Conservation (phyloP, 2,329 filamentous ascomycete genomes). For the Cercospora citrullina region DNA sequence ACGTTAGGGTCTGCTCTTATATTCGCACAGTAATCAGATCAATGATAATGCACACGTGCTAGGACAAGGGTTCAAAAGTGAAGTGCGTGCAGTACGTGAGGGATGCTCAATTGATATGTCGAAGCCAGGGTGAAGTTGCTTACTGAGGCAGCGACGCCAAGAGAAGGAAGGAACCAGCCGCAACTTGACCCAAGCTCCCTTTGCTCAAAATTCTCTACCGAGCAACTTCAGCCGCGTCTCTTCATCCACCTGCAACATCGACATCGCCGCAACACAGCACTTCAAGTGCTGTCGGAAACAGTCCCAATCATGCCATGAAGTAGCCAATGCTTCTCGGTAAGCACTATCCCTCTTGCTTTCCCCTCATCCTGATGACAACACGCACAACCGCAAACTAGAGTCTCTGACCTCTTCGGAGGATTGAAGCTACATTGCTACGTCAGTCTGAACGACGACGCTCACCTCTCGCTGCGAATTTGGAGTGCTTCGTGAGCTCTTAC, state of each 20-base stretch:
- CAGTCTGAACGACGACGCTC: conserved; percentile 28
- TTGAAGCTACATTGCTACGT: conserved; percentile 35
- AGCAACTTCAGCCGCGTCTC: conserved; percentile 2
- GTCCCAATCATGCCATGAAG: conserved; percentile 1
- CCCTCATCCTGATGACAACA: conserved; percentile 27
- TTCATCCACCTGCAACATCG: conserved; percentile 3
- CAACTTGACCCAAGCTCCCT: conserved; percentile 4
- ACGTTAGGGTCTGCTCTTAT: not conserved
- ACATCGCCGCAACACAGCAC: not conserved
- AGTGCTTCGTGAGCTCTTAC: not conserved
- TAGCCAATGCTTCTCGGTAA: conserved; percentile 14
- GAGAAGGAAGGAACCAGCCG: not conserved
- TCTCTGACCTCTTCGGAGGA: conserved; percentile 33
- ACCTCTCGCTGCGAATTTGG: not conserved
- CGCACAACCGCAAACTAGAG: conserved; percentile 35
- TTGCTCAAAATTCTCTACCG: conserved; percentile 10
- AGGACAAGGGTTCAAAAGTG: not conserved
- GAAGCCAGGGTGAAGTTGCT: not conserved
- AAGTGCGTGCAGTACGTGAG: not conserved
- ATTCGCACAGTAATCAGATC: not conserved
- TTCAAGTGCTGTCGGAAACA: not conserved
- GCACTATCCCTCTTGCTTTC: not conserved
- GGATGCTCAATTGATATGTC: not conserved
- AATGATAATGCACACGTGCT: not conserved
- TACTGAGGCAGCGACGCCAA: not conserved